These are phyloP conservation scores for Cryptosporidium andersoni DNA, from an alignment of 169 alveolate genomes.

Conservation along the genomic window DNA sequence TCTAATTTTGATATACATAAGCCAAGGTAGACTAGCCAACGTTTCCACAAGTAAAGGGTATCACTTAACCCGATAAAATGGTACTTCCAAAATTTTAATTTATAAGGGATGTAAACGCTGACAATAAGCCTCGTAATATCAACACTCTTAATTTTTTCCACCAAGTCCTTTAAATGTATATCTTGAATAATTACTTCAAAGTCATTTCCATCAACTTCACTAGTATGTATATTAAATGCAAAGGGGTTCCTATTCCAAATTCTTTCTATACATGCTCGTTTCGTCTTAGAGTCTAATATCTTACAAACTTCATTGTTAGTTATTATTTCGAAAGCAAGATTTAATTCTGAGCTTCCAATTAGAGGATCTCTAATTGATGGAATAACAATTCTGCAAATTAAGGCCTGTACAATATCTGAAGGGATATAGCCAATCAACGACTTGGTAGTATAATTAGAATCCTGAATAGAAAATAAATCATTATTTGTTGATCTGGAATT, in stretches of 20 bases:
- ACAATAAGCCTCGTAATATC: not conserved
- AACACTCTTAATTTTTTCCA: not conserved
- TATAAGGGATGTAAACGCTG: constrained; percentile 9
- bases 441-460: not conserved
- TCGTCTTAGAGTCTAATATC: constrained; percentile 23
- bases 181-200: not conserved
- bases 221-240: constrained; percentile 13
- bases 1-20: no score
- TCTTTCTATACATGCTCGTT: constrained; percentile 36
- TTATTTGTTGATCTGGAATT: not conserved
- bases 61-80: constrained; percentile 43
- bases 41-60: not conserved
- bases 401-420: constrained; percentile 42
- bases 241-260: constrained; percentile 44
- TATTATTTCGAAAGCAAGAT: constrained; percentile 43
- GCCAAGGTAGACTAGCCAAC: no score
- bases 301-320: constrained; percentile 9
- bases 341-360: constrained; percentile 41
- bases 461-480: not conserved
- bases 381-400: constrained; percentile 36
- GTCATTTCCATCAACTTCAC: not conserved
- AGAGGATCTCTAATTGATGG: constrained; percentile 54
- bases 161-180: constrained; percentile 29
- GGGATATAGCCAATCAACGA: constrained; percentile 54
- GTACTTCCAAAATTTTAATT: constrained; percentile 44